Percentiles rank a stretch among this genome's conserved stretches.
Evolutionary conservation across 768 basidiomycete species (phyloP).

Genomic region (Boletus huronensis): DNA sequence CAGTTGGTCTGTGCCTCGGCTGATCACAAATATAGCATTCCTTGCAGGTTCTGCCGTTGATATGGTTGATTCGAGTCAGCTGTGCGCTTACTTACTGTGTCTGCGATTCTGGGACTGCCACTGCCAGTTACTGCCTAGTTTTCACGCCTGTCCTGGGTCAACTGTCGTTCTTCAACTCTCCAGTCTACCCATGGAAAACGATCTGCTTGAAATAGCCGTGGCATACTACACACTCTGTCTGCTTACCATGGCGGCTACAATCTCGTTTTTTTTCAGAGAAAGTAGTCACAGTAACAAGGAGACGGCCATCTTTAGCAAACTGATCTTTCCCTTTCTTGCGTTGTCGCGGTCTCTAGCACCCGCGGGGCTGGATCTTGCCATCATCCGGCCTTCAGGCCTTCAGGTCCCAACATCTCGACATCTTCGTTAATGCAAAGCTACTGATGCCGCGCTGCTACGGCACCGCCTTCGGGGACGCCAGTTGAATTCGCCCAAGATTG

Average conservation of each 20-base stretch:
- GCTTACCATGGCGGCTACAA: not conserved
- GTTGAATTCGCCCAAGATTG: not conserved
- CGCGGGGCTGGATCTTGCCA: not conserved
- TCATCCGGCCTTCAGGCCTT: not conserved
- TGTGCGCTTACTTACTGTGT: not conserved
- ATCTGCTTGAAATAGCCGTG: not conserved
- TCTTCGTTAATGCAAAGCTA: constrained; percentile 3
- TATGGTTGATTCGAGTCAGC: not conserved
- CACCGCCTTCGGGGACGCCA: constrained; percentile 10
- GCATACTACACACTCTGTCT: not conserved
- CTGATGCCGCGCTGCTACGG: constrained; percentile 6
- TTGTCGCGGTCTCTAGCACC: not conserved
- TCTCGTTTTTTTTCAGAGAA: not conserved
- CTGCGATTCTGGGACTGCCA: not conserved
- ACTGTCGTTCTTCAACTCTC: not conserved
- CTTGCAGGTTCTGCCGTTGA: not conserved
- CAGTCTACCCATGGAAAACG: not conserved
- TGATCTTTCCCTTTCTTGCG: not conserved
- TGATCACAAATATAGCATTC: not conserved
- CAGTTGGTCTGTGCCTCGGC: not conserved
- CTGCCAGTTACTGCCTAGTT: not conserved
- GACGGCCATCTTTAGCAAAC: not conserved
- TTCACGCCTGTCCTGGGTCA: not conserved
- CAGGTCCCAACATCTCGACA: constrained; percentile 6
- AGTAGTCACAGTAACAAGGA: not conserved